phyloP scores from a whole-genome alignment of 805 yeast genomes.

The Candida gorgasii region DNA sequence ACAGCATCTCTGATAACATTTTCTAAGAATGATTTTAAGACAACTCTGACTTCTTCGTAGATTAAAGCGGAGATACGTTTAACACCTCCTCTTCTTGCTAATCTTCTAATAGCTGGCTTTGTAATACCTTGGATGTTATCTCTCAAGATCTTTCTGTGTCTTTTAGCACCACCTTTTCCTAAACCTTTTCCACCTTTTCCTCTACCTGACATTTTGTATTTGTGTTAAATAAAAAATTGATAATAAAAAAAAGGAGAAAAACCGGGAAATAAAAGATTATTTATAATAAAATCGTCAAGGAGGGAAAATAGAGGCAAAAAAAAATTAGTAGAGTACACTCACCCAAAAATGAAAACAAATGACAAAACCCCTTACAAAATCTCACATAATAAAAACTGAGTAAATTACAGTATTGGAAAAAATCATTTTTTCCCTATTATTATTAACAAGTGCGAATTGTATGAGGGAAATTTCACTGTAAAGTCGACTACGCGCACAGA shows the following conservation, averaged over 20 bases:
- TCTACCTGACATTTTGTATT: slow-evolving; percentile 87
- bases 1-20: slow-evolving; percentile 99
- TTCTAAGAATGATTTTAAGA: slow-evolving; percentile 92
- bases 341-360: slow-evolving; percentile 5
- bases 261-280: slow-evolving; percentile 8
- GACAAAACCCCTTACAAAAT: slow-evolving; percentile 6
- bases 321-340: slow-evolving; percentile 4
- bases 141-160: slow-evolving; percentile 99
- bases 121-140: slow-evolving; percentile 99
- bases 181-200: slow-evolving; percentile 99
- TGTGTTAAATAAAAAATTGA: slow-evolving; percentile 3
- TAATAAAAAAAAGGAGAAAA: slow-evolving; percentile 7
- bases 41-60: slow-evolving; percentile 98
- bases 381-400: slow-evolving; percentile 8
- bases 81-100: slow-evolving; percentile 99
- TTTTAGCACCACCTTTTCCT: slow-evolving; percentile 99
- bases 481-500: slow-evolving; percentile 1
- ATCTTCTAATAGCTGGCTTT: slow-evolving; percentile 99
- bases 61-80: slow-evolving; percentile 99
- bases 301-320: slow-evolving; percentile 1
- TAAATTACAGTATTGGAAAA: slow-evolving; percentile 8
- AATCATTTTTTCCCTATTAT: slow-evolving; percentile 4
- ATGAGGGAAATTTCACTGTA: slow-evolving; percentile 3
- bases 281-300: slow-evolving; percentile 4
- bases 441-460: slow-evolving; percentile 7